Conservation (phyloP, 306 rosid species). For the Comarum palustre region DNA sequence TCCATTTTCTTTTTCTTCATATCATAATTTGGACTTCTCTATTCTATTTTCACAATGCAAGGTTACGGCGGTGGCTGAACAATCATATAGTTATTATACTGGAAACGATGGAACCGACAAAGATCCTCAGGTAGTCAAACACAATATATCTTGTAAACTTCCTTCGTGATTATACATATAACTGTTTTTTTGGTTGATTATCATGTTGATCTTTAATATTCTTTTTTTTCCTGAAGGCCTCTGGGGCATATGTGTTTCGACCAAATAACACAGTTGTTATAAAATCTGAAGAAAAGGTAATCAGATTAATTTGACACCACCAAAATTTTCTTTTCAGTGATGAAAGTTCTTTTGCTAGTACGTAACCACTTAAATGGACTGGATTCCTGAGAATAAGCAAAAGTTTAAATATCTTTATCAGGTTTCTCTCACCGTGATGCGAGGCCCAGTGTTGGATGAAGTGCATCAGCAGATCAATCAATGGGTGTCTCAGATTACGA, state of each 20-base stretch:
- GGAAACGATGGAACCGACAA: constrained; percentile 40
- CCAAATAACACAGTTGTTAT: constrained; percentile 37
- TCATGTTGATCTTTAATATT: constrained; percentile 3
- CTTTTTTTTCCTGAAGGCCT: constrained; percentile 30
- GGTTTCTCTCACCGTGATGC: constrained; percentile 35
- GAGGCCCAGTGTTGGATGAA: constrained; percentile 42
- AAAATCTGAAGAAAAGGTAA: constrained; percentile 36
- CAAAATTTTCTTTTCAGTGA: background rate
- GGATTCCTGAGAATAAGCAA: constrained; percentile 10
- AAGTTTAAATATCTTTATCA: constrained; percentile 16
- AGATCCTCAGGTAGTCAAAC: constrained; percentile 36
- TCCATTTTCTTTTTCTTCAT: background rate
- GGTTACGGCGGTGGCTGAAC: constrained; percentile 33
- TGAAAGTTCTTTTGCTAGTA: constrained; percentile 2
- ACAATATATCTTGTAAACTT: background rate
- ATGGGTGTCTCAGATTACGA: constrained; percentile 47
- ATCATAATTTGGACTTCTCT: background rate
- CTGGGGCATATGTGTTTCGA: constrained; percentile 50
- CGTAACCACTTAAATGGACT: constrained; percentile 10
- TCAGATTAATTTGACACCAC: background rate
- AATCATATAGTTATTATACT: constrained; percentile 40
- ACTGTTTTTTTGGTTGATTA: background rate
- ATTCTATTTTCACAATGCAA: constrained; percentile 19
- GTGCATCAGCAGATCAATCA: constrained; percentile 39
- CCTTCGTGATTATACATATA: background rate